Conservation (phyloP, 495 filamentous ascomycete genomes). For the Hypoxylon fragiforme region DNA sequence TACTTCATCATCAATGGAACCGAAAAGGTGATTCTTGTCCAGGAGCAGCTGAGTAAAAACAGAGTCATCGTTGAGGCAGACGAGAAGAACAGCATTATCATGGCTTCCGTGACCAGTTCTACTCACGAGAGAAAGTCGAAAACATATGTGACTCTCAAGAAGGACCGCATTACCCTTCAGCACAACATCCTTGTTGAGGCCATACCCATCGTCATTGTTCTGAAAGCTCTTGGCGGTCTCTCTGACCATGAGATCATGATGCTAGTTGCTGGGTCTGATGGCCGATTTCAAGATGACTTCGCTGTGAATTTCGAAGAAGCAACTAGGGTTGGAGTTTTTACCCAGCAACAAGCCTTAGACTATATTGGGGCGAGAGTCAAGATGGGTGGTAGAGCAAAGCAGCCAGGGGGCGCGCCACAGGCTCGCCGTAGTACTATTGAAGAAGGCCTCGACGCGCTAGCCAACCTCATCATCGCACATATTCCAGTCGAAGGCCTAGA, state of each 20-base stretch:
- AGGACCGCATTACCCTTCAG: constrained; percentile 82
- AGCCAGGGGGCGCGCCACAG: constrained; percentile 37
- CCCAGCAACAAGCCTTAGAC: constrained; percentile 92
- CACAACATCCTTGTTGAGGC: constrained; percentile 93
- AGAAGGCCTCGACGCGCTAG: constrained; percentile 88
- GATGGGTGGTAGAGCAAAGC: constrained; percentile 68
- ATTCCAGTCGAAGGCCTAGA: constrained; percentile 87
- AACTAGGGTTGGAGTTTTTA: constrained; percentile 76
- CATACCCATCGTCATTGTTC: constrained; percentile 85
- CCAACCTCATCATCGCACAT: constrained; percentile 88
- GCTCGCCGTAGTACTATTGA: constrained; percentile 71
- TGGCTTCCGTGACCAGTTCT: constrained; percentile 96
- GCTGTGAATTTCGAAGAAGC: constrained; percentile 92
- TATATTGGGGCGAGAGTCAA: constrained; percentile 85
- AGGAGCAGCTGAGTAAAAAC: constrained; percentile 98
- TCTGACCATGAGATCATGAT: constrained; percentile 93
- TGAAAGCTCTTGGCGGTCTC: constrained; percentile 92
- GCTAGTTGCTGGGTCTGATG: constrained; percentile 81
- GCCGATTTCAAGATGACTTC: constrained; percentile 88
- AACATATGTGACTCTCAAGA: constrained; percentile 90
- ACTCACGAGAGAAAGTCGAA: constrained; percentile 97
- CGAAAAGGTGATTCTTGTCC: constrained; percentile 97
- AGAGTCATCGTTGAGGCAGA: constrained; percentile 94
- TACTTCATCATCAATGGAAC: constrained; percentile 89
- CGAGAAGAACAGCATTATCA: constrained; percentile 85